A percentile compares a stretch with the other conserved stretches of the same genome.
These are phyloP conservation scores for Colletotrichum limetticola DNA, from an alignment of 2,329 filamentous ascomycete species.

Conservation along the genomic window DNA sequence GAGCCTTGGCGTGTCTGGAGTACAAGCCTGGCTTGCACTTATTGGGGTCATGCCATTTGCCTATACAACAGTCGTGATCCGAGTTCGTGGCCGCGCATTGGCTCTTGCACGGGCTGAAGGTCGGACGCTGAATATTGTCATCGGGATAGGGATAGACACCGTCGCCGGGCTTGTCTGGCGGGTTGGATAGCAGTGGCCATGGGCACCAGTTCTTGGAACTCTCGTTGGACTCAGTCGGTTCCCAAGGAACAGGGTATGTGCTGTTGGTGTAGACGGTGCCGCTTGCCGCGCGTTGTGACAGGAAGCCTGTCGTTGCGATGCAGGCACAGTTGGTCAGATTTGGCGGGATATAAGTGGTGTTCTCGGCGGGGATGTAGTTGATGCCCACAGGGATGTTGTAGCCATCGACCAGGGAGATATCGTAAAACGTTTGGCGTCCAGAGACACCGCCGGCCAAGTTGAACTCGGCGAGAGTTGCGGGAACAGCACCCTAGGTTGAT, in stretches of 20 bases:
- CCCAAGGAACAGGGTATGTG: conserved; percentile 75
- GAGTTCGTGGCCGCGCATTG: conserved; percentile 77
- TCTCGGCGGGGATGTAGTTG: conserved; percentile 68
- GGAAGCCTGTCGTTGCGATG: conserved; percentile 74
- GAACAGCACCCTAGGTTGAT: conserved; percentile 70
- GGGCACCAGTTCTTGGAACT: conserved; percentile 79
- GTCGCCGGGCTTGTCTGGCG: conserved; percentile 76
- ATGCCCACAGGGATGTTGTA: conserved; percentile 82
- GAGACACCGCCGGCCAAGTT: conserved; percentile 74
- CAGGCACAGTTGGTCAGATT: conserved; percentile 83
- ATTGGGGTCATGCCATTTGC: conserved; percentile 70
- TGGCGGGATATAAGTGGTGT: conserved; percentile 75
- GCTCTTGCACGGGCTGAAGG: conserved; percentile 82
- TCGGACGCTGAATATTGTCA: conserved; percentile 74
- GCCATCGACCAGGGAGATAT: conserved; percentile 86
- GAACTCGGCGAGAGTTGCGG: conserved; percentile 84
- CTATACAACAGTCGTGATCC: conserved; percentile 80
- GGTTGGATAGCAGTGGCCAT: conserved; percentile 77
- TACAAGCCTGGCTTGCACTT: conserved; percentile 76
- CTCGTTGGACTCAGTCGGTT: conserved; percentile 65
- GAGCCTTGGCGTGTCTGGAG: conserved; percentile 74
- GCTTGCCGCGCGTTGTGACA: conserved; percentile 64
- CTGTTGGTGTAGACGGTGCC: conserved; percentile 71
- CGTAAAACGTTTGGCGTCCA: conserved; percentile 78
- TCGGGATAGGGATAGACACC: conserved; percentile 86